These are phyloP conservation scores for Entophlyctis luteolus DNA, from an alignment of 192 early-diverging fungal genomes.

Conservation along the genomic window DNA sequence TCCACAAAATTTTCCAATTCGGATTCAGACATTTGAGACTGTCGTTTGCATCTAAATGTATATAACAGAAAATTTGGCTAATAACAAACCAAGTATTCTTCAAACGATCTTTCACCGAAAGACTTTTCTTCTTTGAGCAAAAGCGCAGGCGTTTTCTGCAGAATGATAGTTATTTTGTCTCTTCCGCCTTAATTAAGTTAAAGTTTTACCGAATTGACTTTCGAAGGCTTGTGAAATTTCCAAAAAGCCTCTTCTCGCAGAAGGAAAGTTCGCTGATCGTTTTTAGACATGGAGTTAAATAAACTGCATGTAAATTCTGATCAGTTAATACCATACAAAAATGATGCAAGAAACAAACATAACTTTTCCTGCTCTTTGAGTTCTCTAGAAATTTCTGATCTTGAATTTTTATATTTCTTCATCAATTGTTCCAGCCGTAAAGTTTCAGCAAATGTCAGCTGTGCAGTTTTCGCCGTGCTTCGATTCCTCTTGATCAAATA, in stretches of 20 bases:
- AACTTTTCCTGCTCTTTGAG: conserved; percentile 32
- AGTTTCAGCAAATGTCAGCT: conserved; percentile 36
- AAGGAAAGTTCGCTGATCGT: conserved; percentile 28
- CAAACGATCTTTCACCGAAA: conserved; percentile 16
- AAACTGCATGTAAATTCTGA: conserved; percentile 10
- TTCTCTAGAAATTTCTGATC: conserved; percentile 29
- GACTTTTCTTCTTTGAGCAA: conserved; percentile 13
- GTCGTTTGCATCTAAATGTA: background rate
- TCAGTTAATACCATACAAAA: background rate
- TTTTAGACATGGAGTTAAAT: conserved; percentile 25
- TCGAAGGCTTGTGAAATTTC: conserved; percentile 29
- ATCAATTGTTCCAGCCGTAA: conserved; percentile 27
- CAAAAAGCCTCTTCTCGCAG: conserved; percentile 43
- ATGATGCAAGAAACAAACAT: background rate
- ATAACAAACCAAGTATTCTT: conserved; percentile 12
- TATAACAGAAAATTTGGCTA: background rate
- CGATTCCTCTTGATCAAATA: conserved; percentile 37
- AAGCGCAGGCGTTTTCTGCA: conserved; percentile 14
- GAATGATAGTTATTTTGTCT: no score
- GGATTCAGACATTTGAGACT: conserved; percentile 22
- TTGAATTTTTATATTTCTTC: conserved; percentile 23
- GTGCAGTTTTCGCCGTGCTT: conserved; percentile 22
- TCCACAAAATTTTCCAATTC: conserved; percentile 29
- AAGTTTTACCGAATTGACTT: conserved; percentile 1
- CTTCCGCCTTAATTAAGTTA: no score